Percentiles rank a stretch among this genome's conserved stretches.
Conservation (phyloP, 1,139 yeast species). For the Kodamaea arcana region DNA sequence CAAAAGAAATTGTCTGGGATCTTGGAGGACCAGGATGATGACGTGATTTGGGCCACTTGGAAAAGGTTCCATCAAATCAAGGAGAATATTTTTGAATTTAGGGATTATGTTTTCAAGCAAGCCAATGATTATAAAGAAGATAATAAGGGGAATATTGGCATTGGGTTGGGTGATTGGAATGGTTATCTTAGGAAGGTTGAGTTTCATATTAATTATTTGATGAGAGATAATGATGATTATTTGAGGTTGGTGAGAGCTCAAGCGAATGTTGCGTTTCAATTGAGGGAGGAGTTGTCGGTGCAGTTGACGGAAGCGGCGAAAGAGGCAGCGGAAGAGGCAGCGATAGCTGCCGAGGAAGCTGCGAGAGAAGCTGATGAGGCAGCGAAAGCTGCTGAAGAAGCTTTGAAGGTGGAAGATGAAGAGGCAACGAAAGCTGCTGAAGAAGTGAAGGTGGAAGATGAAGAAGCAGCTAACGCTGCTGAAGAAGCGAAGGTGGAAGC, state of each 20-base stretch:
- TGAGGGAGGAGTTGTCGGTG: conserved; percentile 46
- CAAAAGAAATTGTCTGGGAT: conserved; percentile 31
- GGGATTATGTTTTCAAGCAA: conserved; percentile 54
- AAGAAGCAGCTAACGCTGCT: conserved; percentile 1
- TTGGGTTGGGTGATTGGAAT: conserved; percentile 48
- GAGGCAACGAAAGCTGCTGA: background rate
- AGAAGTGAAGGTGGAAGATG: background rate
- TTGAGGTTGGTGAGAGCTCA: conserved; percentile 70
- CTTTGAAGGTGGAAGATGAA: background rate
- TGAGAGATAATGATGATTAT: conserved; percentile 69
- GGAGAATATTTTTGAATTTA: conserved; percentile 46
- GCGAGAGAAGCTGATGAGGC: conserved; percentile 1
- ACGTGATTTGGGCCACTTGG: conserved; percentile 61
- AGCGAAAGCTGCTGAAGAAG: conserved; percentile 2
- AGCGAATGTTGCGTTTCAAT: conserved; percentile 78
- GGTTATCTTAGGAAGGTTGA: conserved; percentile 54
- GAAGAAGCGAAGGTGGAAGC: background rate
- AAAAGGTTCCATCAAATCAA: conserved; percentile 59
- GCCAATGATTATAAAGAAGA: conserved; percentile 33
- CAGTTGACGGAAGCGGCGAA: conserved; percentile 2
- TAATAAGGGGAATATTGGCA: conserved; percentile 13
- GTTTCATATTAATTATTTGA: conserved; percentile 54
- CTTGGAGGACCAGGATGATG: conserved; percentile 26
- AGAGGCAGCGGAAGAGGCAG: background rate
- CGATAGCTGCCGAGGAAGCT: background rate